phyloP scores from a whole-genome alignment of 352 stramenopile species.

The Phytophthora idaei region DNA sequence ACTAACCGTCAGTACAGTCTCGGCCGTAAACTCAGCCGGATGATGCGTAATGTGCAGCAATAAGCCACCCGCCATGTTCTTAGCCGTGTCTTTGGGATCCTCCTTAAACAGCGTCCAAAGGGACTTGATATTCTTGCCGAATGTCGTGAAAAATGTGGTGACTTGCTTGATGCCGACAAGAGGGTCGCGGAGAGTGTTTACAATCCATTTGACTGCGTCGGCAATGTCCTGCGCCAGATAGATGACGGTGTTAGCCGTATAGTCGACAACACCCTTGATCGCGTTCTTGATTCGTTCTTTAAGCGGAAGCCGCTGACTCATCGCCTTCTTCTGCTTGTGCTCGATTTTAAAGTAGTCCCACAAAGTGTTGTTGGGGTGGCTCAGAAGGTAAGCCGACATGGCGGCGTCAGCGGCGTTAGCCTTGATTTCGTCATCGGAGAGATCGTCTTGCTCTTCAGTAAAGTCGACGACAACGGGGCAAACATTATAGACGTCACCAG shows the following conservation, averaged over 20 bases:
- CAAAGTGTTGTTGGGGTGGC: slow-evolving; percentile 31
- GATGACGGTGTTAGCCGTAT: slow-evolving; percentile 20
- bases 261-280: slow-evolving; percentile 18
- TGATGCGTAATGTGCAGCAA: slow-evolving; percentile 32
- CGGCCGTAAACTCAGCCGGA: slow-evolving; percentile 28
- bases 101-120: slow-evolving; percentile 25
- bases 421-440: slow-evolving; percentile 25
- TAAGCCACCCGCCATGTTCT: slow-evolving; percentile 32
- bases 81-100: slow-evolving; percentile 22
- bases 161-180: slow-evolving; percentile 26
- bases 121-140: slow-evolving; percentile 21
- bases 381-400: slow-evolving; percentile 29
- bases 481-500: slow-evolving; percentile 26
- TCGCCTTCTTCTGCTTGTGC: slow-evolving; percentile 21
- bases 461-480: slow-evolving; percentile 31
- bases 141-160: slow-evolving; percentile 20
- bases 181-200: slow-evolving; percentile 24
- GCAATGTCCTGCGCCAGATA: slow-evolving; percentile 15
- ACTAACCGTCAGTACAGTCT: slow-evolving; percentile 24
- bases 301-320: slow-evolving; percentile 15
- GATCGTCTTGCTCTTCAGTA: slow-evolving; percentile 17
- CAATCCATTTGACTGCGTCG: slow-evolving; percentile 18
- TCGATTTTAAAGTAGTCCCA: slow-evolving; percentile 37
- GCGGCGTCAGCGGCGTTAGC: slow-evolving; percentile 23
- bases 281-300: slow-evolving; percentile 18